Evolutionary conservation across 2,329 filamentous ascomycete genomes (phyloP).

Genomic region (Neurospora sp.): DNA sequence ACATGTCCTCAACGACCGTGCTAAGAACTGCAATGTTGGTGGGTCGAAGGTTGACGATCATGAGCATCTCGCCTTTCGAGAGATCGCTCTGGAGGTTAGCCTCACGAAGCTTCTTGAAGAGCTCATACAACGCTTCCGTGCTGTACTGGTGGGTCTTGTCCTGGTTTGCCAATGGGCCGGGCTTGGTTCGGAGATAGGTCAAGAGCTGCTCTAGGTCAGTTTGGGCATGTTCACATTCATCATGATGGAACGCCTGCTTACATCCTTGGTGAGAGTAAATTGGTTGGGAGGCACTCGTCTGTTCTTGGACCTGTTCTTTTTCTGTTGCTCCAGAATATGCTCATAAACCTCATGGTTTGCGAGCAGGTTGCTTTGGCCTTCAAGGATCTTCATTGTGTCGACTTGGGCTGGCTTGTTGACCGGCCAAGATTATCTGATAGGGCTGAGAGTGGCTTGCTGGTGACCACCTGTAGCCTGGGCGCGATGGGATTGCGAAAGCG

Average conservation of each 20-base stretch:
- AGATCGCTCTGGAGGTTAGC: constrained; percentile 42
- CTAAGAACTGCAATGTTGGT: constrained; percentile 47
- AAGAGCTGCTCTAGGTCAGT: constrained; percentile 31
- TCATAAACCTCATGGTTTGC: constrained; percentile 66
- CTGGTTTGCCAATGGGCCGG: constrained; percentile 45
- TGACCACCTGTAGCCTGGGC: not conserved
- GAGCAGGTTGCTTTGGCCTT: constrained; percentile 59
- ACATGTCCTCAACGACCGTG: constrained; percentile 56
- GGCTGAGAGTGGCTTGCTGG: not conserved
- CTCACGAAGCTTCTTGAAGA: constrained; percentile 40
- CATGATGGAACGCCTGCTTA: constrained; percentile 24
- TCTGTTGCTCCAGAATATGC: constrained; percentile 49
- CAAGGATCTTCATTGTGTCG: constrained; percentile 55
- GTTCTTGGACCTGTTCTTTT: constrained; percentile 40
- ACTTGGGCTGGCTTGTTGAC: constrained; percentile 2
- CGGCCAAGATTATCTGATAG: not conserved
- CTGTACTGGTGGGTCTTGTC: constrained; percentile 38
- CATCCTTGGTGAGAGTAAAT: constrained; percentile 55
- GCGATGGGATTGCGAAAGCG: not conserved
- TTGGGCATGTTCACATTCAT: constrained; percentile 20
- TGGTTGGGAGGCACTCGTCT: constrained; percentile 47
- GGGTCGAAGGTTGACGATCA: constrained; percentile 59
- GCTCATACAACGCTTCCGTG: constrained; percentile 37
- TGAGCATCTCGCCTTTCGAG: constrained; percentile 58
- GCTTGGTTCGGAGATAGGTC: constrained; percentile 47